Conservation (phyloP, 345 rosid species). For the Odontarrhena argentea region DNA sequence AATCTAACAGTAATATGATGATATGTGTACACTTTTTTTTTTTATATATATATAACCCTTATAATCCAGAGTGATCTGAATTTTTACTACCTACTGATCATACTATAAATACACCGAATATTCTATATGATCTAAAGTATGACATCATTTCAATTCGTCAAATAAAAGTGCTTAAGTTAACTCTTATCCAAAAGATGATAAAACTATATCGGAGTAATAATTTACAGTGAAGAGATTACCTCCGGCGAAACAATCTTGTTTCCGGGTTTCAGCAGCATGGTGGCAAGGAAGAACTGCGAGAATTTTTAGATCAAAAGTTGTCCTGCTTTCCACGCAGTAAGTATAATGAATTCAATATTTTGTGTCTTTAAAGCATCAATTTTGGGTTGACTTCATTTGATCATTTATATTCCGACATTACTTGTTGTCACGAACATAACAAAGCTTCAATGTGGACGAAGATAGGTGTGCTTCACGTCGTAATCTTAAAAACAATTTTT, state of each 20-base stretch:
- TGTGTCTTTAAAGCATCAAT: conserved; percentile 27
- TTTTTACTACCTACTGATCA: too few species aligned
- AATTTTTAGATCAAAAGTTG: neutral
- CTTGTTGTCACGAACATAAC: conserved; percentile 38
- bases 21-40: too few species aligned
- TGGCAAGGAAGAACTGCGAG: neutral
- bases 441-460: conserved; percentile 14
- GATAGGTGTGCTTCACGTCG: conserved; percentile 36
- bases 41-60: too few species aligned
- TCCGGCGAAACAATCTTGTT: conserved; percentile 33
- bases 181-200: neutral
- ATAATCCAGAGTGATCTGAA: too few species aligned
- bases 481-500: neutral
- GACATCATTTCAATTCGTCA: too few species aligned
- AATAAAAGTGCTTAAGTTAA: too few species aligned
- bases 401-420: conserved; percentile 26
- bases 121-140: too few species aligned
- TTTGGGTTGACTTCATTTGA: conserved; percentile 25
- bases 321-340: neutral
- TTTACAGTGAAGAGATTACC: conserved; percentile 25
- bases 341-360: neutral
- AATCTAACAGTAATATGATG: too few species aligned
- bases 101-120: too few species aligned
- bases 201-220: neutral
- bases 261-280: conserved; percentile 29